These are phyloP conservation scores for Cladorrhinum sp. DNA, from an alignment of 2,329 filamentous ascomycete species.

Conservation along the genomic window DNA sequence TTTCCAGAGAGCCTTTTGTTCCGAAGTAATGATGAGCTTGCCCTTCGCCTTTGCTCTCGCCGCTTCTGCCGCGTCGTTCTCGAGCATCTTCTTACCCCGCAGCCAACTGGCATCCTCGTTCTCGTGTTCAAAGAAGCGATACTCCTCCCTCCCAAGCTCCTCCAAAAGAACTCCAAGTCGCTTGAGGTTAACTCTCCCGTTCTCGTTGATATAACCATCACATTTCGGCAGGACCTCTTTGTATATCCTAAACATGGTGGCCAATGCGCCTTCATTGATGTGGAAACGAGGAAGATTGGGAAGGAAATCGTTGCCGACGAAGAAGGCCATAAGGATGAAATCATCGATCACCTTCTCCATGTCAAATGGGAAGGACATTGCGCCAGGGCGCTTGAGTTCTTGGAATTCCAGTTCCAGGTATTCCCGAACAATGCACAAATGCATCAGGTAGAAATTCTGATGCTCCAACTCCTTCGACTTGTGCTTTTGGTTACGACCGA, in stretches of 20 bases:
- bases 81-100: slow-evolving; percentile 75
- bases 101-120: slow-evolving; percentile 89
- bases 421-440: slow-evolving; percentile 95
- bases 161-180: slow-evolving; percentile 75
- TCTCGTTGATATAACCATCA: slow-evolving; percentile 94
- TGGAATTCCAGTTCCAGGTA: slow-evolving; percentile 97
- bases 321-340: slow-evolving; percentile 99
- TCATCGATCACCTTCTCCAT: slow-evolving; percentile 97
- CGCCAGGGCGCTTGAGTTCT: slow-evolving; percentile 73
- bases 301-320: slow-evolving; percentile 98
- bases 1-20: slow-evolving; percentile 79
- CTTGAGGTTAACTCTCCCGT: slow-evolving; percentile 84
- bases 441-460: slow-evolving; percentile 97
- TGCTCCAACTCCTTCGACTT: slow-evolving; percentile 97
- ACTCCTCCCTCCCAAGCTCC: slow-evolving; percentile 84
- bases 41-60: slow-evolving; percentile 53
- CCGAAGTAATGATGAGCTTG: slow-evolving; percentile 70
- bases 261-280: slow-evolving; percentile 96
- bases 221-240: slow-evolving; percentile 83
- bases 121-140: slow-evolving; percentile 88
- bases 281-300: slow-evolving; percentile 94
- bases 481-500: slow-evolving; percentile 74
- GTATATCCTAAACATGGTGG: slow-evolving; percentile 96
- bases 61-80: slow-evolving; percentile 62
- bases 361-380: slow-evolving; percentile 76